Evolutionary conservation across 768 basidiomycete species (phyloP), one percentile per base, ranked within the genome.

Genomic region (Pseudohyphozyma bogoriensis): DNA sequence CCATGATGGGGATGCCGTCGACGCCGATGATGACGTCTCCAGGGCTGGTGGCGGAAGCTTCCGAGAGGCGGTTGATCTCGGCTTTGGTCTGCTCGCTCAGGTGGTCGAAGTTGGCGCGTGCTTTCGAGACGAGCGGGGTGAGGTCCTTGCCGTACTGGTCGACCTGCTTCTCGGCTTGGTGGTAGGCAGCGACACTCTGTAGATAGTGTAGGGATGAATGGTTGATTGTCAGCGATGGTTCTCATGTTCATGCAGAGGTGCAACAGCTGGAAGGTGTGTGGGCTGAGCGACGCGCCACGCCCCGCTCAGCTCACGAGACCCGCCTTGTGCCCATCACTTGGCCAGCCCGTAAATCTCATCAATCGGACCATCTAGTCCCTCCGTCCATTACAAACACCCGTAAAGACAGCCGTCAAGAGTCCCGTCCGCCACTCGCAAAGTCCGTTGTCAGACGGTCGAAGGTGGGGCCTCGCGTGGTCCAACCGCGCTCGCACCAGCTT

Each of bases 71-170:
- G 6, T 51, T 51, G 22, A 66, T 29, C 37, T 66, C 65, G 37
- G 65, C 65, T 31, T 56, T 56, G 26, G 65, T 62, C 51, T 55
- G 46, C 26, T 56, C 55, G 16, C 51, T 45, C 44, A 66, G 44
- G 20, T 24, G 29, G 47, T 62, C 65, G 61, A 62, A 55, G 26
- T 62, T 50, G 39, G 50, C 39, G 15, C 46, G 55, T 4, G 65
- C 65, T 26, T 55, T 59, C 26, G 60, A 57, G 51, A 66, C 45
- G 58, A 66, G 52, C 8, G 65, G 65, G 32, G 58, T 46, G 33
- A 66, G 40, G 55, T 66, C 65, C 35, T 62, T 62, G 22, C 54
- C 50, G 18, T 60, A 58, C 37, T 55, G 39, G 13, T 44, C 58
- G 55, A 60, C 36, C 39, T 66, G 61, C 46, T 56, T 56, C 52